Conservation (phyloP, 345 rosid species). For the Aquilaria sinensis region DNA sequence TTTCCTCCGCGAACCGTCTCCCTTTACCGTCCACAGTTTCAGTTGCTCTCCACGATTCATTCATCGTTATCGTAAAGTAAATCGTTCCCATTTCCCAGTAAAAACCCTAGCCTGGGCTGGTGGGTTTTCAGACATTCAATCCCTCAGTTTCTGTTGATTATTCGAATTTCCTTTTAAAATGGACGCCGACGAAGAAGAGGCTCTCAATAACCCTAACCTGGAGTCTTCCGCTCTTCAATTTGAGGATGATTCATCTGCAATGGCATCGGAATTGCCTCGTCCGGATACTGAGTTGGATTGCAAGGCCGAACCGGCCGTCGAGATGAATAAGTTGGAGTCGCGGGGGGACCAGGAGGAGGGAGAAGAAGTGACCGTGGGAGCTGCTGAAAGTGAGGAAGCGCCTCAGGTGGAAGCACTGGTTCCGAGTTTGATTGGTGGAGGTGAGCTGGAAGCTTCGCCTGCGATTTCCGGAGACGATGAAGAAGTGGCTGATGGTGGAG, state of each 20-base stretch:
- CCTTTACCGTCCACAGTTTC: neutral
- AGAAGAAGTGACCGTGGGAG: conserved; percentile 1
- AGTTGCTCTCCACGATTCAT: neutral
- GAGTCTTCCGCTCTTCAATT: conserved; percentile 10
- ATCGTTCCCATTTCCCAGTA: neutral
- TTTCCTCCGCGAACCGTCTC: neutral
- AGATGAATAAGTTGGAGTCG: conserved; percentile 13
- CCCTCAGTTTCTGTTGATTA: conserved; percentile 17
- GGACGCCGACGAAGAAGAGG: conserved; percentile 51
- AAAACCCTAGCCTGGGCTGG: conserved; percentile 19
- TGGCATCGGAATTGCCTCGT: conserved; percentile 4
- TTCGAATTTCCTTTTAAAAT: conserved; percentile 15
- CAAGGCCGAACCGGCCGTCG: conserved; percentile 10
- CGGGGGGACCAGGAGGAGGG: conserved; percentile 1
- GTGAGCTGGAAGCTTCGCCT: conserved; percentile 6
- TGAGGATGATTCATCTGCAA: conserved; percentile 7
- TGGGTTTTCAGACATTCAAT: conserved; percentile 13
- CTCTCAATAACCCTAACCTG: conserved; percentile 10
- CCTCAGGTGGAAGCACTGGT: conserved; percentile 11
- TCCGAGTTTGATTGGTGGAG: conserved; percentile 13
- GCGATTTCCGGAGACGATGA: conserved; percentile 7
- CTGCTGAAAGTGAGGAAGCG: conserved; percentile 4
- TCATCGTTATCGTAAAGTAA: neutral
- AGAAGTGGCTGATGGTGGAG: conserved; percentile 12
- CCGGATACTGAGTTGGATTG: conserved; percentile 12